Evolutionary conservation across 2,329 filamentous ascomycete genomes (phyloP).

Genomic region (Aspergillus intermedius): DNA sequence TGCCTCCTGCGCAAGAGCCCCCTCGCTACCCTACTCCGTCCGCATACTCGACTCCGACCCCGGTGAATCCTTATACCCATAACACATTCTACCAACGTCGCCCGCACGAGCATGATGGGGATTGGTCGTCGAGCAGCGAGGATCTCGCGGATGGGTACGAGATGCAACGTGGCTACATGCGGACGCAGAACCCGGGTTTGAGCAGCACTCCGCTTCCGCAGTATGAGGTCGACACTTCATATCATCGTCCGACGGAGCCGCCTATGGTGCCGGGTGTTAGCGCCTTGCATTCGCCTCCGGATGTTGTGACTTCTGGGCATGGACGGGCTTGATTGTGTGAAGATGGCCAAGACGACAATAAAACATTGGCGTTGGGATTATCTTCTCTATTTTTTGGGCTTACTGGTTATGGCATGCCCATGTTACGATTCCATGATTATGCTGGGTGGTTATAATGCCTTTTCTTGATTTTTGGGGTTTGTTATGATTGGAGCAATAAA

Average conservation of each 20-base stretch:
- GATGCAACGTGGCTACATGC: slow-evolving; percentile 28
- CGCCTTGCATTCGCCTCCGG: slow-evolving; percentile 7
- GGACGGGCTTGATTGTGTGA: not conserved
- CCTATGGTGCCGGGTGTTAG: slow-evolving; percentile 3
- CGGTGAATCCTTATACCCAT: slow-evolving; percentile 20
- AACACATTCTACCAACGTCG: slow-evolving; percentile 20
- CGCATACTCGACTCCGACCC: slow-evolving; percentile 11
- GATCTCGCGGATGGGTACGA: slow-evolving; percentile 31
- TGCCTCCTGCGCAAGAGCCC: not conserved
- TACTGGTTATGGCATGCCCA: not conserved
- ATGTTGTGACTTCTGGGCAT: slow-evolving; percentile 1
- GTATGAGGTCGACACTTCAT: slow-evolving; percentile 23
- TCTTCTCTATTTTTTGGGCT: not conserved
- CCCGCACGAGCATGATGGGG: slow-evolving; percentile 21
- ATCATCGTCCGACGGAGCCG: slow-evolving; percentile 18
- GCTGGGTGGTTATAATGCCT: not conserved
- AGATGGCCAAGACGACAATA: not conserved
- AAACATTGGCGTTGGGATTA: slow-evolving; percentile 1
- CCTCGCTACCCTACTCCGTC: slow-evolving; percentile 5
- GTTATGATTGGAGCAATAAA: no score
- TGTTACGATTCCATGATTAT: not conserved
- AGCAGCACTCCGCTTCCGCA: slow-evolving; percentile 11
- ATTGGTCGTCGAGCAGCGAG: slow-evolving; percentile 33
- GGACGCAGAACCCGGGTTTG: slow-evolving; percentile 17
- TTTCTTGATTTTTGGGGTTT: not conserved